A percentile compares a stretch with the other conserved stretches of the same genome.
Evolutionary conservation across 1,139 yeast genomes (phyloP).

Genomic region (Diutina catenulata): DNA sequence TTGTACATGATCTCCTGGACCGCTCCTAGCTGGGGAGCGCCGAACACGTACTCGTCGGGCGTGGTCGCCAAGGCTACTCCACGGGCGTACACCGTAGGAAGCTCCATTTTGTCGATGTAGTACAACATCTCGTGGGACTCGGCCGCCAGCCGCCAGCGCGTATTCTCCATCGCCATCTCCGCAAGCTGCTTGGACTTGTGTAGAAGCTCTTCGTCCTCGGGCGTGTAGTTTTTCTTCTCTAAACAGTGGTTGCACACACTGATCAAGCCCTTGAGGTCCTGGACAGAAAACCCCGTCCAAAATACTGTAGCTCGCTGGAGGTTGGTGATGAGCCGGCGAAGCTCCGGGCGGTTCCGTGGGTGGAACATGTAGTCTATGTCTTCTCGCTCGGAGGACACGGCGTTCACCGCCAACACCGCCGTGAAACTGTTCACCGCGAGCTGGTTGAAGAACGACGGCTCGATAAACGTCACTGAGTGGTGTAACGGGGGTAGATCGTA

Average conservation of each 20-base stretch:
- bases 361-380: conserved; percentile 66
- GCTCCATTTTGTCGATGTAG: conserved; percentile 24
- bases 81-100: conserved; percentile 28
- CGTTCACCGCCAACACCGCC: conserved; percentile 59
- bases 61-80: conserved; percentile 29
- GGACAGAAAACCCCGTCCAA: conserved; percentile 60
- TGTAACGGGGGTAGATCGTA: conserved; percentile 47
- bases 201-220: conserved; percentile 27
- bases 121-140: conserved; percentile 55
- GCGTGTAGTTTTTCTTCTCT: conserved; percentile 24
- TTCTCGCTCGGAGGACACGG: conserved; percentile 57
- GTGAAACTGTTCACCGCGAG: conserved; percentile 50
- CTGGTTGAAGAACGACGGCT: conserved; percentile 52
- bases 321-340: conserved; percentile 46
- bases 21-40: conserved; percentile 47
- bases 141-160: conserved; percentile 45
- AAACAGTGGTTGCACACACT: conserved; percentile 37
- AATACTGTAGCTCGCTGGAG: conserved; percentile 57
- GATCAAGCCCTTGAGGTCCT: conserved; percentile 40
- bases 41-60: conserved; percentile 22
- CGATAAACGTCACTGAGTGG: conserved; percentile 43
- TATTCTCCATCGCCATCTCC: conserved; percentile 34
- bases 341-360: conserved; percentile 39
- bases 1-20: conserved; percentile 44
- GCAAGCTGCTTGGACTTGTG: conserved; percentile 32